A percentile compares a stretch with the other conserved stretches of the same genome.
Conservation (phyloP, 2,329 filamentous ascomycete genomes). For the Ceratocystiopsis sp. region DNA sequence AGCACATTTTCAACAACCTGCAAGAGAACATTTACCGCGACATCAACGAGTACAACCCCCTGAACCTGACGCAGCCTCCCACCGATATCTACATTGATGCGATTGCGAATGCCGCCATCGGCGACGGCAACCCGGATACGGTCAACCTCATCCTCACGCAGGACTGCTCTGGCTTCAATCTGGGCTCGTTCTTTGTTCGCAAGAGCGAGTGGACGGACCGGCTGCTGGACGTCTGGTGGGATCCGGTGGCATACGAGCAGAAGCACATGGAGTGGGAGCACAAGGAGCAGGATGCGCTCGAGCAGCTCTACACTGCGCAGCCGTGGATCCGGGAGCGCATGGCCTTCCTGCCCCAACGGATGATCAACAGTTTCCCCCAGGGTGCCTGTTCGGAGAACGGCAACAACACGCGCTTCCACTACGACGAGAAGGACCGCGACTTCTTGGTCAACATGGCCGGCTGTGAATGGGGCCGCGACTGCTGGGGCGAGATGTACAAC, state of each 20-base stretch:
- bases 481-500: slow-evolving; percentile 95
- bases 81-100: slow-evolving; percentile 59
- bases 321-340: slow-evolving; percentile 84
- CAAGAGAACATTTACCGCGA: slow-evolving; percentile 68
- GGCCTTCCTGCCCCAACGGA: slow-evolving; percentile 77
- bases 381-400: slow-evolving; percentile 72
- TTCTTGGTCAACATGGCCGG: slow-evolving; percentile 98
- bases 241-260: slow-evolving; percentile 92
- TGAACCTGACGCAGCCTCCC: slow-evolving; percentile 80
- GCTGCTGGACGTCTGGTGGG: slow-evolving; percentile 94
- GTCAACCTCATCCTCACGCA: slow-evolving; percentile 82
- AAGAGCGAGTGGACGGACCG: slow-evolving; percentile 81
- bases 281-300: slow-evolving; percentile 91
- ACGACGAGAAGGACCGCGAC: slow-evolving; percentile 68
- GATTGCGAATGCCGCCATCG: slow-evolving; percentile 51
- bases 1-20: slow-evolving; percentile 75
- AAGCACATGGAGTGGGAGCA: slow-evolving; percentile 99
- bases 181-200: slow-evolving; percentile 85
- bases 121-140: slow-evolving; percentile 61
- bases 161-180: slow-evolving; percentile 90
- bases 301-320: slow-evolving; percentile 79
- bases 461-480: slow-evolving; percentile 91
- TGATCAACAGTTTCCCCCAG: slow-evolving; percentile 84
- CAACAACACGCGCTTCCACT: slow-evolving; percentile 66
- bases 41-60: slow-evolving; percentile 89